Percentiles rank a stretch among this genome's conserved stretches.
Evolutionary conservation across 257 asterid genomes (phyloP).

Genomic region (Eustoma russellianum): DNA sequence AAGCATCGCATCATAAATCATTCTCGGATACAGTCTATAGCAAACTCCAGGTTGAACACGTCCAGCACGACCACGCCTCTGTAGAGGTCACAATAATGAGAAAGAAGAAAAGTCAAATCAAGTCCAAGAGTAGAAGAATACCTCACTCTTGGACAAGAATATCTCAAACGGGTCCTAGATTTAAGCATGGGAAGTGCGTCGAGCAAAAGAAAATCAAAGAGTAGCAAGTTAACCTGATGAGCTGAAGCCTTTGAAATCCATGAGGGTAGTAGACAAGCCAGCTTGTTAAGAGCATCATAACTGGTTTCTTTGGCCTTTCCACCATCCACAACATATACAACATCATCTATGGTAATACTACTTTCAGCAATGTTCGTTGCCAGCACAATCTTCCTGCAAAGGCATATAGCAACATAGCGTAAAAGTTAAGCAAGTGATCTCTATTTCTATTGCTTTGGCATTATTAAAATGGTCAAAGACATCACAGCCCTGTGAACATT

Average conservation of each 20-base stretch:
- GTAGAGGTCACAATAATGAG: constrained; percentile 18
- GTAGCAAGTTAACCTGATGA: constrained; percentile 53
- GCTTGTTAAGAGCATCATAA: constrained; percentile 94
- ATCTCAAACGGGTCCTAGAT: background rate
- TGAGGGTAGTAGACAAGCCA: constrained; percentile 91
- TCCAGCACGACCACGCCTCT: constrained; percentile 99
- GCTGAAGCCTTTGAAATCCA: constrained; percentile 99
- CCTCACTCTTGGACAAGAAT: background rate
- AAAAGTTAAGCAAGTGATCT: too few species aligned
- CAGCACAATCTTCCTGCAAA: constrained; percentile 79
- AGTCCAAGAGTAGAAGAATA: background rate
- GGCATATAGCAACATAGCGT: background rate
- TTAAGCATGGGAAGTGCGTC: background rate
- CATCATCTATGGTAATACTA: constrained; percentile 96
- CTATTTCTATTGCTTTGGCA: too few species aligned
- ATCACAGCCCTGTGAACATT: too few species aligned
- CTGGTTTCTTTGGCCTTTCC: constrained; percentile 98
- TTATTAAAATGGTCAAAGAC: too few species aligned
- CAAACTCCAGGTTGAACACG: constrained; percentile 98
- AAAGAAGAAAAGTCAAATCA: constrained; percentile 7
- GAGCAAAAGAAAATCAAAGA: background rate
- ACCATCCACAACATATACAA: constrained; percentile 86
- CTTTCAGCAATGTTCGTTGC: constrained; percentile 99
- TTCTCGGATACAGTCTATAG: constrained; percentile 75
- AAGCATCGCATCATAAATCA: constrained; percentile 78